A percentile compares a stretch with the other conserved stretches of the same genome.
These are phyloP conservation scores for Neopestalotiopsis sp. DNA, from an alignment of 2,329 filamentous ascomycete species.

Conservation along the genomic window DNA sequence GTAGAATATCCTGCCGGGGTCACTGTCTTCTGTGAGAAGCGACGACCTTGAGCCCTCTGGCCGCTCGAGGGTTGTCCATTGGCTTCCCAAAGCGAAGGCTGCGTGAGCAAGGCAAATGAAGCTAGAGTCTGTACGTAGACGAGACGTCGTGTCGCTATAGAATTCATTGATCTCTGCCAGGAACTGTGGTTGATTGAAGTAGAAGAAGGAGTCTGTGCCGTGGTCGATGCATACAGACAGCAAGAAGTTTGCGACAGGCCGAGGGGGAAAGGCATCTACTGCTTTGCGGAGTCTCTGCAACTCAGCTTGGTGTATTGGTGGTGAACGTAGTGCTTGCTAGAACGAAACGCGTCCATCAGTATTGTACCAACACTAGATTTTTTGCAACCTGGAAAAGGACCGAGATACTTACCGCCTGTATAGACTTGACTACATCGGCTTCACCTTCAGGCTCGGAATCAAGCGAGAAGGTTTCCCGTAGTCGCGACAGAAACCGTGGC, in stretches of 20 bases:
- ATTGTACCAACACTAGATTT: background rate
- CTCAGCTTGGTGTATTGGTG: constrained; percentile 23
- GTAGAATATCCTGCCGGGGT: constrained; percentile 38
- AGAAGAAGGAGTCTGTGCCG: constrained; percentile 34
- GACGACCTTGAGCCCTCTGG: constrained; percentile 22
- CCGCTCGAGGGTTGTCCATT: constrained; percentile 37
- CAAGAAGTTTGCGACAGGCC: constrained; percentile 33
- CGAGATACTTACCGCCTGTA: background rate
- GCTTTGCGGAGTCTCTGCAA: constrained; percentile 26
- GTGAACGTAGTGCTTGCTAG: constrained; percentile 23
- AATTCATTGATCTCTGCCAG: constrained; percentile 30
- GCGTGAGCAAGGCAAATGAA: constrained; percentile 34
- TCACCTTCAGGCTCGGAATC: constrained; percentile 23
- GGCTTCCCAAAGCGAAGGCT: constrained; percentile 37
- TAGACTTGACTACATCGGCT: constrained; percentile 24
- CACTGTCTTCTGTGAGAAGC: constrained; percentile 21
- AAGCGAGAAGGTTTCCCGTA: constrained; percentile 34
- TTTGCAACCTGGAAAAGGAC: too few relatives aligned
- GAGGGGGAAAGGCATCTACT: constrained; percentile 31
- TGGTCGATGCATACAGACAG: constrained; percentile 34
- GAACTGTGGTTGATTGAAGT: constrained; percentile 34
- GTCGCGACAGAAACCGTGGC: constrained; percentile 31
- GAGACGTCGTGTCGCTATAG: constrained; percentile 27
- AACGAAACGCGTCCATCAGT: background rate
- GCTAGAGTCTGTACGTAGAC: constrained; percentile 27